phyloP scores from a whole-genome alignment of 1,284 basidiomycete genomes.

The Irpex rosettiformis region DNA sequence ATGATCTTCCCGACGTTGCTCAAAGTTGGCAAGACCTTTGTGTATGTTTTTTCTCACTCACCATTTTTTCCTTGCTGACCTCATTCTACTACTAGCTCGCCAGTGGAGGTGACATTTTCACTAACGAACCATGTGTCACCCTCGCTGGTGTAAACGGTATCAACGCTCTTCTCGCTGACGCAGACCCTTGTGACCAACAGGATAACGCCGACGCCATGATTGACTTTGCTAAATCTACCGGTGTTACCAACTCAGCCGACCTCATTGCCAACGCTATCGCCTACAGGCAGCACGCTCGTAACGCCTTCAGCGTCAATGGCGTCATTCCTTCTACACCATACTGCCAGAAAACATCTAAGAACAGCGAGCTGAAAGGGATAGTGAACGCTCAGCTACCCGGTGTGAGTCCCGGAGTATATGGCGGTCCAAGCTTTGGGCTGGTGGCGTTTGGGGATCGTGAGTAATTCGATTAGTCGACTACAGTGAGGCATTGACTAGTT shows the following conservation, averaged over 20 bases:
- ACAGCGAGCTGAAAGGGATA: slow-evolving; percentile 42
- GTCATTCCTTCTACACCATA: slow-evolving; percentile 41
- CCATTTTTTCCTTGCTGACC: not conserved
- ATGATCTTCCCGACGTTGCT: slow-evolving; percentile 26
- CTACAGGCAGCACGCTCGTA: slow-evolving; percentile 39
- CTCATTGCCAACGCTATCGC: slow-evolving; percentile 39
- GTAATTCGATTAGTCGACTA: no score
- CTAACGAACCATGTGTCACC: slow-evolving; percentile 36
- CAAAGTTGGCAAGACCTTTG: slow-evolving; percentile 30
- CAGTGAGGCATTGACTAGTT: no score
- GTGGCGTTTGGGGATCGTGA: slow-evolving; percentile 29
- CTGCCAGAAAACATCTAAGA: slow-evolving; percentile 48
- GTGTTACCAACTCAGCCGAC: slow-evolving; percentile 34
- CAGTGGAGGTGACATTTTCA: slow-evolving; percentile 38
- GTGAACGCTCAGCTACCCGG: slow-evolving; percentile 45
- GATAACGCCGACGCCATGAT: slow-evolving; percentile 46
- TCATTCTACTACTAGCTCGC: slow-evolving; percentile 12
- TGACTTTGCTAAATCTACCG: slow-evolving; percentile 41
- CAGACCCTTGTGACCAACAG: slow-evolving; percentile 45
- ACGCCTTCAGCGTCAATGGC: slow-evolving; percentile 36
- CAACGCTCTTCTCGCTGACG: slow-evolving; percentile 39
- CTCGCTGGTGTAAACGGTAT: slow-evolving; percentile 38
- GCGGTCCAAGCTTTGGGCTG: slow-evolving; percentile 20
- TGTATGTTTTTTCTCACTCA: slow-evolving; percentile 12
- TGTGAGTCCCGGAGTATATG: slow-evolving; percentile 29